Base-by-base conservation (phyloP, 441 rosid species). In the Eutrema salsugineum region DNA sequence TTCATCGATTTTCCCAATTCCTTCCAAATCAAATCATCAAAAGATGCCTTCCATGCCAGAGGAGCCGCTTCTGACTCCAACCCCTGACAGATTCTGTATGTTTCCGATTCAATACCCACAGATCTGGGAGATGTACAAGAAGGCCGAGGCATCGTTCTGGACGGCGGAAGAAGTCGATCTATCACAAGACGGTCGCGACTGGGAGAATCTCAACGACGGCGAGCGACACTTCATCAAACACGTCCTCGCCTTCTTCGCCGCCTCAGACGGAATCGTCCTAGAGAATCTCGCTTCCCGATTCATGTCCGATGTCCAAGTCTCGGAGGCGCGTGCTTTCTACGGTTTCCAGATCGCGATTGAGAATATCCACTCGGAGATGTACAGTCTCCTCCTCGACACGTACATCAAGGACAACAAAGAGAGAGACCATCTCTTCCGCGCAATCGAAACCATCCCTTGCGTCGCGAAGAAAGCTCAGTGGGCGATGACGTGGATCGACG, bases 111-210 rank as follows among this genome's bases (percentile, higher is more conserved):
- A 81, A 5, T 83, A 80, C 60, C 89, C 89, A 0, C 73, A 85
- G 79, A 79, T 85, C 64, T 85, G 87, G 89, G 89, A 85, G 42
- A 83, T 85, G 89, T 85, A 85, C 77, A 85, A 85, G 81, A 85
- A 85, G 32, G 87, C 89, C 22, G 91, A 88, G 60, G 94, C 91
- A 12, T 88, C 94, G 0, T 85, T 88, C 57, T 88, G 94, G 89
- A 88, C 91, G 1, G 94, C 94, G 10, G 91, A 88, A 72, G 94
- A 88, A 66, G 93, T 88, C 33, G 93, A 88, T 27, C 79, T 88
- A 38, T 86, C 91, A 0, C 81, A 77, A 20, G 91, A 88, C 60
- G 60, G 59, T 3, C 85, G 87, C 35, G 85, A 88, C 46, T 86
- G 93, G 93, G 91, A 78, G 16, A 62, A 79, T 63, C 85, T 88